These are phyloP conservation scores for Verticillium isaacii DNA, from an alignment of 2,329 filamentous ascomycete species.

Conservation along the genomic window DNA sequence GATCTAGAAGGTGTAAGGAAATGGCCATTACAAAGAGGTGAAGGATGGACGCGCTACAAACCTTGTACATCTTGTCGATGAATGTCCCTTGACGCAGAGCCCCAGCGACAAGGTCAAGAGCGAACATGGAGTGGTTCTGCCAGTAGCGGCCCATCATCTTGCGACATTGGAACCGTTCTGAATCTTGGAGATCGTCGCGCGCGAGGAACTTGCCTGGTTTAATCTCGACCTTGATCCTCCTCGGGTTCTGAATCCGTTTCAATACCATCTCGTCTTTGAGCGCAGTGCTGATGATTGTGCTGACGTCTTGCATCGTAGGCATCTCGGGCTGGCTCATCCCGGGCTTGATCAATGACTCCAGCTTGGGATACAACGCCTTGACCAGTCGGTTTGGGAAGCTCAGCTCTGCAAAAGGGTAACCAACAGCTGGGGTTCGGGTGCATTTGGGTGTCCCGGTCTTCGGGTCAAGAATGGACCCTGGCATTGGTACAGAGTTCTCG, in stretches of 20 bases:
- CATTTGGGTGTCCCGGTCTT: slow-evolving; percentile 43
- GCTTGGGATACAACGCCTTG: slow-evolving; percentile 34
- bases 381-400: slow-evolving; percentile 57
- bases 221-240: slow-evolving; percentile 30
- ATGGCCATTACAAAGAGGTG: not conserved
- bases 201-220: not conserved
- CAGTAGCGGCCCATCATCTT: slow-evolving; percentile 57
- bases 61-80: slow-evolving; percentile 65
- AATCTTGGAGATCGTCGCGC: not conserved
- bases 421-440: slow-evolving; percentile 12
- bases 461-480: slow-evolving; percentile 60
- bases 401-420: slow-evolving; percentile 19
- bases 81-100: slow-evolving; percentile 64
- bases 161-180: slow-evolving; percentile 30
- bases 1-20: slow-evolving; percentile 31
- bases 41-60: slow-evolving; percentile 7
- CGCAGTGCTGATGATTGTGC: slow-evolving; percentile 40
- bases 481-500: slow-evolving; percentile 48
- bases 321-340: slow-evolving; percentile 14
- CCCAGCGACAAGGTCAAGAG: slow-evolving; percentile 60
- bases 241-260: not conserved
- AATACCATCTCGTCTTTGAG: slow-evolving; percentile 27
- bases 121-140: slow-evolving; percentile 46
- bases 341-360: slow-evolving; percentile 33
- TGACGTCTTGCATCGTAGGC: slow-evolving; percentile 46